Base-by-base conservation (phyloP, 1,139 yeast genomes). In the Debaryomyces sp. region DNA sequence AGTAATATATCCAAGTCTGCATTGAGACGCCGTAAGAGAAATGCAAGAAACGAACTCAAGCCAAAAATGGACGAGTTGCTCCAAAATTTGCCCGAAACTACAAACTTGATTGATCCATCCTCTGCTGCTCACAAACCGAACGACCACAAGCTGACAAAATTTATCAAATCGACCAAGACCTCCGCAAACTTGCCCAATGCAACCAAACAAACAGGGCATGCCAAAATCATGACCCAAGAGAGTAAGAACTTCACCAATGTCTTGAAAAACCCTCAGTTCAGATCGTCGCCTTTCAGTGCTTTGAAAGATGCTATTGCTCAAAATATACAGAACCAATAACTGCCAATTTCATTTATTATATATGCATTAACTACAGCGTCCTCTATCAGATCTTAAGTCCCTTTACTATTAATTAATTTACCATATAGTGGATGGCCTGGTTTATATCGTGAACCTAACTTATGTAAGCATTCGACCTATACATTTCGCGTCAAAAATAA, bases 51-150 rank as follows among this genome's bases (percentile, higher is more conserved):
- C 52, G 81, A 84, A 55, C 70, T 87, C 52, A 78, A 78, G 54
- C 89, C 92, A 5, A 79, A 83, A 59, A 77, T 87, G 80, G 73
- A 78, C 47, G 94, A 87, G 54, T 68, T 87, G 43, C 70, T 84
- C 47, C 70, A 70, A 35, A 81, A 80, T 35, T 70, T 87, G 48
- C 80, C 78, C 2, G 78, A 71, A 18, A 60, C 71, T 2, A 49
- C 57, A 9, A 50, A 43, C 5, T 22, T 44, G 35, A 43, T 42
- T 9, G 43, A 41, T 8, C 6, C 35, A 32, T 32, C 35, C 9
- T 5, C 35, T 15, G 9, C 35, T 17, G n/a, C 27, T 44, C 26
- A 48, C 47, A 15, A 50, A 51, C 18, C n/a, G 33, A 49, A 47
- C 40, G 42, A 45, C 29, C 37, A 46, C 37, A 45, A 24, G 32